Conservation (phyloP, 257 asterid species). For the Penstemon barbatus region DNA sequence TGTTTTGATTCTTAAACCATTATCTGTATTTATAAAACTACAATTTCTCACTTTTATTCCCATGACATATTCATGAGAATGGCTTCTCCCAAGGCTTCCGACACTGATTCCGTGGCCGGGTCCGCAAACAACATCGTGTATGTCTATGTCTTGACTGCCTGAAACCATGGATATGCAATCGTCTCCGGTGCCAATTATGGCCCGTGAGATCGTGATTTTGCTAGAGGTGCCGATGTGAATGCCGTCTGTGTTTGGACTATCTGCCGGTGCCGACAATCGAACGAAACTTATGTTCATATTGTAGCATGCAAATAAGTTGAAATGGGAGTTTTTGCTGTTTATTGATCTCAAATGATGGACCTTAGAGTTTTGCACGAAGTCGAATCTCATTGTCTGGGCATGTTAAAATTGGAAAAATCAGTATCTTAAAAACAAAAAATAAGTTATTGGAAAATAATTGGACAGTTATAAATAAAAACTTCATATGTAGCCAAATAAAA, state of each 20-base stretch:
- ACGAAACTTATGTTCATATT: slow-evolving; percentile 44
- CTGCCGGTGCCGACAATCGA: slow-evolving; percentile 46
- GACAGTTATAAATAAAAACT: no score
- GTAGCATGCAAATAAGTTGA: slow-evolving; percentile 58
- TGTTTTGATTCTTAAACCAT: slow-evolving; percentile 75
- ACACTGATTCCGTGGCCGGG: slow-evolving; percentile 84
- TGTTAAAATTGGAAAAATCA: background rate
- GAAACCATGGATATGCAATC: slow-evolving; percentile 70
- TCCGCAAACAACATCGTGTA: slow-evolving; percentile 48
- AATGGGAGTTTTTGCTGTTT: slow-evolving; percentile 67
- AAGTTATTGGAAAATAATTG: no score
- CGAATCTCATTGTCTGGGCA: slow-evolving; percentile 62
- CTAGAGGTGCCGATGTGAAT: slow-evolving; percentile 57
- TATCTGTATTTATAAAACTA: slow-evolving; percentile 47
- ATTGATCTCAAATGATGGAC: slow-evolving; percentile 50
- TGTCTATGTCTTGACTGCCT: slow-evolving; percentile 49
- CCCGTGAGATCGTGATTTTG: slow-evolving; percentile 33
- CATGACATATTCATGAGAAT: slow-evolving; percentile 34
- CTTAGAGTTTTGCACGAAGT: slow-evolving; percentile 52
- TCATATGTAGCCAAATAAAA: no score
- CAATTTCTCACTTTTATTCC: slow-evolving; percentile 42
- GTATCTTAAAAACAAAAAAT: no score
- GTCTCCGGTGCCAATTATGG: slow-evolving; percentile 62
- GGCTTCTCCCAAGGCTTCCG: slow-evolving; percentile 58
- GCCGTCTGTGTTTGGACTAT: slow-evolving; percentile 81